Base-by-base conservation (phyloP, 1,284 basidiomycete genomes). In the Meripilus lineatus region DNA sequence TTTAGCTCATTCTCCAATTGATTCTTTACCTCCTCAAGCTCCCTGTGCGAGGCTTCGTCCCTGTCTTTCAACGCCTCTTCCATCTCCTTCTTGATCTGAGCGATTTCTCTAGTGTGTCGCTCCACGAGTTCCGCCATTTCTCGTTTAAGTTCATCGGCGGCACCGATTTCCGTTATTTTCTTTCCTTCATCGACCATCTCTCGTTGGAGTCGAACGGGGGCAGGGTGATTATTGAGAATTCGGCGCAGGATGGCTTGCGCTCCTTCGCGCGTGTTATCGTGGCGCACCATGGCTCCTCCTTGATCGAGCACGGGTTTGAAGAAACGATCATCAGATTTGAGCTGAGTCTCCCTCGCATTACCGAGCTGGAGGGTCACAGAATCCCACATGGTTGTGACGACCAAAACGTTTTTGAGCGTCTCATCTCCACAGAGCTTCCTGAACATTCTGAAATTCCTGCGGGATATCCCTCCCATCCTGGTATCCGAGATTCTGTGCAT, bases 361-460 rank as follows among this genome's bases (percentile, higher is more conserved):
- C 50, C 51, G 1, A 7, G 8, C 30, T 40, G 30, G 8, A 50
- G 52, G 35, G 63, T 57, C 26, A 71, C 62, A 44, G 64, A 60
- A 13, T 63, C 66, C 75, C 75, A 78, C 72, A 74, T 75, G 42
- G 65, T 76, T 38, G 73, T 78, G 25, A 69, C 66, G 45, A 78
- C 65, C n/a, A 74, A 58, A 21, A 77, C 73, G 46, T 71, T 75
- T 28, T 64, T 58, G 43, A 77, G 61, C 1, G 69, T 62, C 10
- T 45, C 58, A n/a, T 73, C 70, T 14, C 75, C 76, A 50, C 75
- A 78, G 5, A 78, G 60, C 44, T 68, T 65, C 33, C 67, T 61
- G 56, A 78, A 75, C 53, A 75, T 66, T 25, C 62, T 62, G 46
- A 77, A 74, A 54, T 71, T 77, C 38, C 70, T 65, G 18, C 63